phyloP scores from a whole-genome alignment of 2,329 filamentous ascomycete genomes.

The Trichoderma sp. region DNA sequence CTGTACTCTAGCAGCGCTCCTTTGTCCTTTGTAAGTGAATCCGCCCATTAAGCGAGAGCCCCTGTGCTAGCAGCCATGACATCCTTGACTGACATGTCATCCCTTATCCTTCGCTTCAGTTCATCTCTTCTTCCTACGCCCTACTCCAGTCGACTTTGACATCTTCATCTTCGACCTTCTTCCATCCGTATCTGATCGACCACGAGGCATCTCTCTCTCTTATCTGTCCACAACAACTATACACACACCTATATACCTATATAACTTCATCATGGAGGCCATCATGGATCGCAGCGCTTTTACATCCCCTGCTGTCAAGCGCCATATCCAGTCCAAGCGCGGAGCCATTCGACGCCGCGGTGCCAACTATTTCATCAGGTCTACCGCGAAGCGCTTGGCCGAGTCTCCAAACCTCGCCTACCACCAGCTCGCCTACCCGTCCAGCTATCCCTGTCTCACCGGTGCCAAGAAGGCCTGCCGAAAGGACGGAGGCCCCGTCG shows the following conservation, averaged over 20 bases:
- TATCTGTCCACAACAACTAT: neutral
- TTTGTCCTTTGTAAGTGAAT: conserved; percentile 13
- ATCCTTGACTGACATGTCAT: conserved; percentile 20
- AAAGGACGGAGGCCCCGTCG: neutral
- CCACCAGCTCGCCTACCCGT: conserved; percentile 20
- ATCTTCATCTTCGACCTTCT: conserved; percentile 17
- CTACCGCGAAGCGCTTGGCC: conserved; percentile 27
- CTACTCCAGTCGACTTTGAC: conserved; percentile 11
- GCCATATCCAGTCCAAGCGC: conserved; percentile 24
- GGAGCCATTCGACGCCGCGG: conserved; percentile 28
- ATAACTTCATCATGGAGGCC: conserved; percentile 13
- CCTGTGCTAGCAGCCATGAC: conserved; percentile 4
- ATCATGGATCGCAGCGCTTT: conserved; percentile 22
- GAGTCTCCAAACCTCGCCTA: conserved; percentile 20
- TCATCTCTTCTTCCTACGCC: conserved; percentile 18
- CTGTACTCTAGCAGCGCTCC: neutral
- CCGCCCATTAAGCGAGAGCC: neutral
- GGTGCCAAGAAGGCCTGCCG: conserved; percentile 3
- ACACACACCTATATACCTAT: conserved; percentile 5
- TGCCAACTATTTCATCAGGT: conserved; percentile 37
- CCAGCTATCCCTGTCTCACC: neutral
- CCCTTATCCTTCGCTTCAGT: neutral
- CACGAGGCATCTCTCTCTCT: neutral
- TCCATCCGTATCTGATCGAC: conserved; percentile 5
- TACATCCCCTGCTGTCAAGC: conserved; percentile 11